phyloP scores from a whole-genome alignment of 2,329 filamentous ascomycete species.

The Fusarium sp. region DNA sequence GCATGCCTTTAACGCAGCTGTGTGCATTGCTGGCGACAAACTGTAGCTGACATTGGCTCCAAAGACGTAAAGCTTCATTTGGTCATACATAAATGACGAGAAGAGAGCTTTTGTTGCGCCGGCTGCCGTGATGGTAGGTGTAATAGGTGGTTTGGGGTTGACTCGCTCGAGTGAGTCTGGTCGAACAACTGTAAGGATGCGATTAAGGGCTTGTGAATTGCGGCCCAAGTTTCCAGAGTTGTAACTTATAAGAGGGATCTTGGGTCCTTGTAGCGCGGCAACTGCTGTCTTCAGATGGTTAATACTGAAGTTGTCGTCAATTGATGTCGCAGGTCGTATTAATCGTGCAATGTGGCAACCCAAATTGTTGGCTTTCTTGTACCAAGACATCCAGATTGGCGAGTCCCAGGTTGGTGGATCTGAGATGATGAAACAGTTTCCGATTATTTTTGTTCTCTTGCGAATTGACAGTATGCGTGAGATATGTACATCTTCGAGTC shows the following conservation, averaged over 20 bases:
- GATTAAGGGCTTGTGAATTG: constrained; percentile 74
- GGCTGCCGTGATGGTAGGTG: constrained; percentile 64
- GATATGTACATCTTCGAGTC: constrained; percentile 63
- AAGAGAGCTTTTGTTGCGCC: constrained; percentile 75
- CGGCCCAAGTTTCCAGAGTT: constrained; percentile 73
- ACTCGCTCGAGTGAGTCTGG: constrained; percentile 51
- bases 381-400: constrained; percentile 64
- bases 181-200: constrained; percentile 69
- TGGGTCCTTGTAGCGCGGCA: constrained; percentile 52
- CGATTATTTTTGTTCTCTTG: constrained; percentile 71
- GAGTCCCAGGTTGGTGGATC: constrained; percentile 66
- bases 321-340: constrained; percentile 64
- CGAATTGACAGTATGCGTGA: constrained; percentile 61
- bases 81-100: constrained; percentile 72
- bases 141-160: constrained; percentile 40
- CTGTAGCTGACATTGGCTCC: constrained; percentile 79
- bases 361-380: constrained; percentile 65
- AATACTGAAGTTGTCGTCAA: constrained; percentile 73
- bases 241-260: constrained; percentile 69
- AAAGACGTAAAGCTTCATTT: constrained; percentile 78
- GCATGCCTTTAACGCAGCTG: constrained; percentile 72
- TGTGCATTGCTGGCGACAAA: constrained; percentile 82
- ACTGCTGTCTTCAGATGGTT: constrained; percentile 65
- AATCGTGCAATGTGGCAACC: constrained; percentile 73
- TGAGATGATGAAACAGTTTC: constrained; percentile 59